phyloP scores from a whole-genome alignment of 306 rosid genomes.

The Ormosia emarginata region DNA sequence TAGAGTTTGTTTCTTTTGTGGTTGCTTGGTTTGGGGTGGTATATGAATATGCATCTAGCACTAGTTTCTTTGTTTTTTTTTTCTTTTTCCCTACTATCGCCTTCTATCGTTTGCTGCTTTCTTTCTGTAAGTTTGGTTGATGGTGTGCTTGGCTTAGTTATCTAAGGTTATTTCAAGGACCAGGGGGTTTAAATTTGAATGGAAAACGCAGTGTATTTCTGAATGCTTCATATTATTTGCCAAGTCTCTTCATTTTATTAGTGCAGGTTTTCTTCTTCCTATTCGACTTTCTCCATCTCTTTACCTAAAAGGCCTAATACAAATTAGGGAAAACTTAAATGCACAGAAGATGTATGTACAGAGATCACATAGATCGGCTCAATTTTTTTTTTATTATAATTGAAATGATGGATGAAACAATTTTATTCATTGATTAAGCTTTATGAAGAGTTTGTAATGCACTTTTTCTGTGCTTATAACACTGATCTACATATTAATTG shows the following conservation, averaged over 20 bases:
- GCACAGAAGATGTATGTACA: too few relatives aligned
- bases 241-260: conserved; percentile 13
- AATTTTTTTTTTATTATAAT: too few relatives aligned
- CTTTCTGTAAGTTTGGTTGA: conserved; percentile 34
- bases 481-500: not conserved
- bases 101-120: not conserved
- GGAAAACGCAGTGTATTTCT: conserved; percentile 18
- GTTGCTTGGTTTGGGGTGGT: conserved; percentile 51
- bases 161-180: conserved; percentile 35
- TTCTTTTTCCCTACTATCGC: not conserved
- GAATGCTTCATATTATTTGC: conserved; percentile 5
- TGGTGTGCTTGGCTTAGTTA: conserved; percentile 46
- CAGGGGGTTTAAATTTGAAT: conserved; percentile 25
- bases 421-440: too few relatives aligned
- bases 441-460: too few relatives aligned
- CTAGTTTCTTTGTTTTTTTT: not conserved
- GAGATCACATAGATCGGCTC: too few relatives aligned
- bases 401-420: too few relatives aligned
- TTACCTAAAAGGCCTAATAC: not conserved
- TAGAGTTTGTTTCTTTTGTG: conserved; percentile 36
- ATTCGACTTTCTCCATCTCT: not conserved
- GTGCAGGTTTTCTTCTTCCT: not conserved
- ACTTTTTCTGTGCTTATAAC: too few relatives aligned
- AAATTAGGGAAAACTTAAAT: not conserved
- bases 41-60: conserved; percentile 41